Conservation (phyloP, 306 rosid species). For the Cyamopsis tetragonoloba region DNA sequence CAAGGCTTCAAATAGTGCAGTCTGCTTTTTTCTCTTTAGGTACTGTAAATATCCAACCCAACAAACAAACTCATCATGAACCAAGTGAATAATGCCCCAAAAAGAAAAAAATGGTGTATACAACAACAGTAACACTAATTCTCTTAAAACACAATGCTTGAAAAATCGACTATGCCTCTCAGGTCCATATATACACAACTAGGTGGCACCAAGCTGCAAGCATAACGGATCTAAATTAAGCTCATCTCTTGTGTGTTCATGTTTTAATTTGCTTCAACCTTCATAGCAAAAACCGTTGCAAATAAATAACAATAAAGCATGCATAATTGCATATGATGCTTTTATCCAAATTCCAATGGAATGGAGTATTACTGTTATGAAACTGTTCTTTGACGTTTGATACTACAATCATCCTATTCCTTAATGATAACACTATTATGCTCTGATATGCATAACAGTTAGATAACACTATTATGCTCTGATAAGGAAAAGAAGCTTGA, state of each 20-base stretch:
- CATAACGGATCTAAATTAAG: background rate
- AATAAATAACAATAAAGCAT: no score
- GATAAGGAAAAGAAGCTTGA: no score
- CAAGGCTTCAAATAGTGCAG: conserved; percentile 52
- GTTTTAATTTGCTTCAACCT: no score
- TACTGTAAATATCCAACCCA: conserved; percentile 44
- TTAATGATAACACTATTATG: no score
- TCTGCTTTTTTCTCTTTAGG: conserved; percentile 31
- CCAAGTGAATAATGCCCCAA: background rate
- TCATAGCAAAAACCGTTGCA: no score
- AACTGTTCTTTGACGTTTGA: no score
- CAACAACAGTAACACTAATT: background rate
- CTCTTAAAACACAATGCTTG: conserved; percentile 12
- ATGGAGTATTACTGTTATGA: no score
- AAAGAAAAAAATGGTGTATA: background rate
- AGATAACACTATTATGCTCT: background rate
- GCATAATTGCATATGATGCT: no score
- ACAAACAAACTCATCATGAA: conserved; percentile 21
- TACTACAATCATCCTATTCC: no score
- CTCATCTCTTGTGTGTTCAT: background rate
- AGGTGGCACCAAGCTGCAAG: background rate
- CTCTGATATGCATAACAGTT: no score
- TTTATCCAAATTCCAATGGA: no score
- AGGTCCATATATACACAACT: background rate
- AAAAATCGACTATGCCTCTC: no score